A percentile compares a stretch with the other conserved stretches of the same genome.
These are phyloP conservation scores for Pachyrhizus erosus DNA, from an alignment of 306 rosid genomes.

Conservation along the genomic window DNA sequence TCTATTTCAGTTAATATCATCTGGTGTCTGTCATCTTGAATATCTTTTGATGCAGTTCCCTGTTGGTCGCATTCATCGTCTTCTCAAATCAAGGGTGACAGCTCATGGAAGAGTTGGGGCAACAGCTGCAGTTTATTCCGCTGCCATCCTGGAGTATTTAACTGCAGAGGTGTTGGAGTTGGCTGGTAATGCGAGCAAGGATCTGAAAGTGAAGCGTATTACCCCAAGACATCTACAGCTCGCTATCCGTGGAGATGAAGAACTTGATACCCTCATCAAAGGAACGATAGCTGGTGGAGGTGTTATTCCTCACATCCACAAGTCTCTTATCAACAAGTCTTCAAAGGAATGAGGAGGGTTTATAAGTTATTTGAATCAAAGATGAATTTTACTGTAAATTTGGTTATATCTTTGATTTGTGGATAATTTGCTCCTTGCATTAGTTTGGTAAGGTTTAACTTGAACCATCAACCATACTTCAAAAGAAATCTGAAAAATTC, in stretches of 20 bases:
- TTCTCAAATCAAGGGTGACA: conserved; percentile 68
- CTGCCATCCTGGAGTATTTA: conserved; percentile 77
- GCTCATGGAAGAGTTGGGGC: conserved; percentile 85
- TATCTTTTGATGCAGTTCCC: conserved; percentile 60
- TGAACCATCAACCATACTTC: not conserved
- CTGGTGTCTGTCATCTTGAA: not conserved
- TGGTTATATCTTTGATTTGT: conserved; percentile 34
- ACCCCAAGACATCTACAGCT: conserved; percentile 85
- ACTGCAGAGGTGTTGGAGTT: conserved; percentile 83
- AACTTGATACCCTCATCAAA: conserved; percentile 78
- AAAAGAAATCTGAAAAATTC: conserved; percentile 7
- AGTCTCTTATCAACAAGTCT: conserved; percentile 80
- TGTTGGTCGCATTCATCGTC: conserved; percentile 82
- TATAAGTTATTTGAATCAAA: not conserved
- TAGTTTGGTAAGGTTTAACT: conserved; percentile 32
- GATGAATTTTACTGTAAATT: conserved; percentile 37
- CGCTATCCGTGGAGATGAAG: conserved; percentile 82
- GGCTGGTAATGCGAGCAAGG: conserved; percentile 89
- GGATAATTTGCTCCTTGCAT: conserved; percentile 30
- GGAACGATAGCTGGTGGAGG: conserved; percentile 89
- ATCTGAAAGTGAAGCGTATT: conserved; percentile 84
- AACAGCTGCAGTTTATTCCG: conserved; percentile 80
- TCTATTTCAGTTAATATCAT: not conserved
- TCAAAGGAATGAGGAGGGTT: conserved; percentile 60
- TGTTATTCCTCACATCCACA: conserved; percentile 86